phyloP scores from a whole-genome alignment of 2,329 filamentous ascomycete genomes.

The Periglandula ipomoeae region DNA sequence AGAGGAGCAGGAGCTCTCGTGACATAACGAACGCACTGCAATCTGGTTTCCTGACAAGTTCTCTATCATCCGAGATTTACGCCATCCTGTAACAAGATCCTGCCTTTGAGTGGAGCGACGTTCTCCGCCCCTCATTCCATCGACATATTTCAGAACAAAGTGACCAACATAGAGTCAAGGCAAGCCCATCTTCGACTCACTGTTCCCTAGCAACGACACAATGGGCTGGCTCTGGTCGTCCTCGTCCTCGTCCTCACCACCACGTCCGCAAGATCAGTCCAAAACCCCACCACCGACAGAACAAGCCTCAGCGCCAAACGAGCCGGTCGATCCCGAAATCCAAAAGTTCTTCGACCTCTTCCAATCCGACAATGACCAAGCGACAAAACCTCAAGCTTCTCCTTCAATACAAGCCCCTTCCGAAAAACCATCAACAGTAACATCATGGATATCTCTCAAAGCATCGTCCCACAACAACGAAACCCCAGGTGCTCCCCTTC shows the following conservation, averaged over 20 bases:
- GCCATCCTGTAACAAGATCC: too few relatives aligned
- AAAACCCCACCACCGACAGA: slow-evolving; percentile 13
- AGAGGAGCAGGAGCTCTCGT: too few relatives aligned
- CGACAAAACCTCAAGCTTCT: slow-evolving; percentile 13
- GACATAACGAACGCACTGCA: too few relatives aligned
- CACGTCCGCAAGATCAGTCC: slow-evolving; percentile 13
- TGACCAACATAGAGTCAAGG: too few relatives aligned
- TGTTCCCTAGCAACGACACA: slow-evolving; percentile 8
- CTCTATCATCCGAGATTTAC: too few relatives aligned
- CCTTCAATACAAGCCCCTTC: slow-evolving; percentile 17
- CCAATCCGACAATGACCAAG: slow-evolving; percentile 20
- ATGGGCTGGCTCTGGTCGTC: slow-evolving; percentile 58
- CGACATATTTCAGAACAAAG: too few relatives aligned
- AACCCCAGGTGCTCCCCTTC: slow-evolving; percentile 16
- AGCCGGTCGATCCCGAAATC: slow-evolving; percentile 39
- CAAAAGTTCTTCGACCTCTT: slow-evolving; percentile 44
- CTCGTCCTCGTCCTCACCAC: slow-evolving; percentile 19
- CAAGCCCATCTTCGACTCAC: background rate
- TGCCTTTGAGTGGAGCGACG: too few relatives aligned
- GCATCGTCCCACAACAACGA: slow-evolving; percentile 17
- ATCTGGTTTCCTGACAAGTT: too few relatives aligned
- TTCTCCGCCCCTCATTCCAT: too few relatives aligned
- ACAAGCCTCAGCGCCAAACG: slow-evolving; percentile 16
- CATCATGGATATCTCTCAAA: slow-evolving; percentile 27
- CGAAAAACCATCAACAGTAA: slow-evolving; percentile 22